Evolutionary conservation across 345 rosid genomes (phyloP), one percentile per base, ranked within the genome.

Genomic region (Pugionium cornutum): DNA sequence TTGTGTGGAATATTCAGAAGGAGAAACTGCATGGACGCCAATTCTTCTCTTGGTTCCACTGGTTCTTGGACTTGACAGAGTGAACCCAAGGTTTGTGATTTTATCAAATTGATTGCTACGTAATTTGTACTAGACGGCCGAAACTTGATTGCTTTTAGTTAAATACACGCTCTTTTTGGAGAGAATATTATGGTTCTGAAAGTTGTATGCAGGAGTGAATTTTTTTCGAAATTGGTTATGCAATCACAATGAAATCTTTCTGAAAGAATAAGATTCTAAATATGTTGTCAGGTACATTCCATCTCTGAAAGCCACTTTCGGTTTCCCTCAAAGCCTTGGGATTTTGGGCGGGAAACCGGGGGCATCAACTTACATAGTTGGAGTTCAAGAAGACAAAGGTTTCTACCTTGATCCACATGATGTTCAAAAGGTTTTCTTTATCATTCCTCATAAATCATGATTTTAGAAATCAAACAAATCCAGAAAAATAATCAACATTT

Each of bases 301-400:
- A 43, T 89, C 91, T 50, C 70, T 94, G 78, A 71, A 63, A 48
- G 84, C 83, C 32, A 85, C 91, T 61, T 88, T 94, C 80, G 78
- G 91, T 18, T 90, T 90, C 57, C 95, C 97, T 7, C 97, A 90
- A 66, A 90, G 97, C 83, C 92, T 94, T 51, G 97, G 99, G 47
- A 81, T 91, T 67, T 69, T 90, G 85, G 99, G 97, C 29, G 99
- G 99, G 43, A 94, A 90, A 80, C 88, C 99, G 48, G 84, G 97
- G 73, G 83, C 91, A 76, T 94, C 99, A 29, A 90, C 96, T 62
- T 94, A 94, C 74, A 83, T 94, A 69, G 84, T 94, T 48, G 99
- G 97, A 31, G 87, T 91, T 64, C 97, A 94, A 79, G 99, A 84
- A 64, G 91, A 84, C 30, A 77, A 78, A 63, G 89, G 81, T 62